These are phyloP conservation scores for Dissophora ornata DNA, from an alignment of 192 early-diverging fungal genomes.

Conservation along the genomic window DNA sequence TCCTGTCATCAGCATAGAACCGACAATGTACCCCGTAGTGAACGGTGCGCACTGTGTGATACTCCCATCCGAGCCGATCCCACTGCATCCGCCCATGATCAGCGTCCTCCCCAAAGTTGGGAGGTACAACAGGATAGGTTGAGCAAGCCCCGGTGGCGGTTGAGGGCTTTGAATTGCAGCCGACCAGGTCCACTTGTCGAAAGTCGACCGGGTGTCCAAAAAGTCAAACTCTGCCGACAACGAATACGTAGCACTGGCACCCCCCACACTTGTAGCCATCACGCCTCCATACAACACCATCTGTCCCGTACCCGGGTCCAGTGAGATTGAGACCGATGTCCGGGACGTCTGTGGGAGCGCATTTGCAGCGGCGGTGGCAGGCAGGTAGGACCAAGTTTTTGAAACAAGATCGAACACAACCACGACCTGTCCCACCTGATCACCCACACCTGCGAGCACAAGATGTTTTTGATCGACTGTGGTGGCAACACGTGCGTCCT, in stretches of 20 bases:
- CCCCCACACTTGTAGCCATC: not conserved
- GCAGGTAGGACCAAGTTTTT: slow-evolving; percentile 12
- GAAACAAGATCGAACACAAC: slow-evolving; percentile 14
- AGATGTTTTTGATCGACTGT: slow-evolving; percentile 16
- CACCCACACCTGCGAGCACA: slow-evolving; percentile 11
- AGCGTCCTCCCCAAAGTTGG: slow-evolving; percentile 11
- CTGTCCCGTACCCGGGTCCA: slow-evolving; percentile 3
- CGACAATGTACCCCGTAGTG: slow-evolving; percentile 19
- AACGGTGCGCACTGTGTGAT: slow-evolving; percentile 6
- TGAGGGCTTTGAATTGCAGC: not conserved
- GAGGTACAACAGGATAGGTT: slow-evolving; percentile 31
- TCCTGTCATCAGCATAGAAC: not conserved
- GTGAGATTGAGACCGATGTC: slow-evolving; percentile 9
- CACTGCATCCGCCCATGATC: slow-evolving; percentile 33
- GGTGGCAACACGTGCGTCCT: slow-evolving; percentile 12
- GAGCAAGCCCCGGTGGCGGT: slow-evolving; percentile 1
- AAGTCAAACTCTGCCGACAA: slow-evolving; percentile 26
- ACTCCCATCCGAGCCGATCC: not conserved
- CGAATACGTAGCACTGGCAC: not conserved
- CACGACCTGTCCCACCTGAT: slow-evolving; percentile 14
- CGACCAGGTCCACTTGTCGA: slow-evolving; percentile 27
- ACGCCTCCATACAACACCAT: slow-evolving; percentile 31
- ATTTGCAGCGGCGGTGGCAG: not conserved
- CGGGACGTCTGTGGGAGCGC: slow-evolving; percentile 7
- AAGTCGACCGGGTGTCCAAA: slow-evolving; percentile 2